Evolutionary conservation across 2,329 filamentous ascomycete genomes (phyloP).

Genomic region (Cyphellophora attinorum): DNA sequence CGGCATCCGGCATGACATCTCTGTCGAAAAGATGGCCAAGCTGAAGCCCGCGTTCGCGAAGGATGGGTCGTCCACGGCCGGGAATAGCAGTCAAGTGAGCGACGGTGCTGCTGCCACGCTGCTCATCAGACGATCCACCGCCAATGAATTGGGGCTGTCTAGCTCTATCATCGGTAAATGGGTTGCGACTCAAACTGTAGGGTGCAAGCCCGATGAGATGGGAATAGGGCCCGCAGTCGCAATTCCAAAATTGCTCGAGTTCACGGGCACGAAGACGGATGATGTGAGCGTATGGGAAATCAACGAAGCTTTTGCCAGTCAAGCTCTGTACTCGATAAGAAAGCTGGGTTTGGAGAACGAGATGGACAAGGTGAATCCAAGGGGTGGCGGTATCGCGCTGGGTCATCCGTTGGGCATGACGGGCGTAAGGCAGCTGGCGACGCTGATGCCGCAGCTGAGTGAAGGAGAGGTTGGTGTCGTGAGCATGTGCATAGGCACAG

Average conservation of each 20-base stretch:
- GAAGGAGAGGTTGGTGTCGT: slow-evolving; percentile 69
- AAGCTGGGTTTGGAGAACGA: slow-evolving; percentile 46
- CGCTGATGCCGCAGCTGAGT: slow-evolving; percentile 61
- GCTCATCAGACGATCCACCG: slow-evolving; percentile 75
- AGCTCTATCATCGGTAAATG: slow-evolving; percentile 71
- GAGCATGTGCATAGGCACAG: slow-evolving; percentile 81
- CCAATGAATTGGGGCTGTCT: slow-evolving; percentile 60
- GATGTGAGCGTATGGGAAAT: slow-evolving; percentile 87
- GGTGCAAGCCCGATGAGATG: slow-evolving; percentile 87
- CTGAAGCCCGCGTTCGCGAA: slow-evolving; percentile 79
- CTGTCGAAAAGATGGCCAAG: slow-evolving; percentile 59
- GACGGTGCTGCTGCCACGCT: slow-evolving; percentile 80
- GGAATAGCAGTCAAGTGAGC: slow-evolving; percentile 75
- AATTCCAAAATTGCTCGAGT: slow-evolving; percentile 69
- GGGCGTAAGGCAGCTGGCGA: slow-evolving; percentile 69
- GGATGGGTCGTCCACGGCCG: slow-evolving; percentile 70
- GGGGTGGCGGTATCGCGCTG: slow-evolving; percentile 88
- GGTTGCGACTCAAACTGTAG: slow-evolving; percentile 64
- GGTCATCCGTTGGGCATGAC: slow-evolving; percentile 88
- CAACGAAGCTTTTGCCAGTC: slow-evolving; percentile 68
- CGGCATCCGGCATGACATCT: slow-evolving; percentile 63
- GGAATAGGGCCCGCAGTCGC: slow-evolving; percentile 79
- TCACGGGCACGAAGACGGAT: slow-evolving; percentile 53
- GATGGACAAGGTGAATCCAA: slow-evolving; percentile 67
- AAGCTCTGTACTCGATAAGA: slow-evolving; percentile 61